These are phyloP conservation scores for Heliosperma pusillum DNA, from an alignment of 148 eudicot species.

Conservation along the genomic window DNA sequence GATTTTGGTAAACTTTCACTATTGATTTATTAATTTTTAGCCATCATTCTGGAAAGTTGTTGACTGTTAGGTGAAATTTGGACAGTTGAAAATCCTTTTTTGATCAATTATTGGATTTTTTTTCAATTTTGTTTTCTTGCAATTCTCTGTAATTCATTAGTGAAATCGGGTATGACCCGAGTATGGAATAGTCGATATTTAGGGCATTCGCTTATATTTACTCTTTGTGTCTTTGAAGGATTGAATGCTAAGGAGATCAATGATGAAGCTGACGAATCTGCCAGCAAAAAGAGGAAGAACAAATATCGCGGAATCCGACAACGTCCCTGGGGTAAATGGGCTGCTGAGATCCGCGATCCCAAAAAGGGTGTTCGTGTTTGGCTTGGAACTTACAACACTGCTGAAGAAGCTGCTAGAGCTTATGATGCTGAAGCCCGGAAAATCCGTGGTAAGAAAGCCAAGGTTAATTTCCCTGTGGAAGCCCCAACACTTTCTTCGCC, in stretches of 20 bases:
- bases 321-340: slow-evolving; percentile 99
- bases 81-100: background rate
- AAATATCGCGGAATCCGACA: slow-evolving; percentile 93
- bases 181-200: background rate
- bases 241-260: slow-evolving; percentile 39
- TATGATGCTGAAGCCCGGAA: slow-evolving; percentile 93
- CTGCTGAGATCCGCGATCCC: slow-evolving; percentile 99
- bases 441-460: slow-evolving; percentile 94
- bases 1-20: background rate
- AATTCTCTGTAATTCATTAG: background rate
- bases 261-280: slow-evolving; percentile 54
- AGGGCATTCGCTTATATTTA: background rate
- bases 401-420: slow-evolving; percentile 99
- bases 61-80: background rate
- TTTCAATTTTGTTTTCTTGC: background rate
- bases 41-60: background rate
- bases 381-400: slow-evolving; percentile 97
- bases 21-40: background rate
- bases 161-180: background rate
- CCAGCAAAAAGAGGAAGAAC: slow-evolving; percentile 80
- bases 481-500: slow-evolving; percentile 26
- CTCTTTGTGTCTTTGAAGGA: slow-evolving; percentile 29
- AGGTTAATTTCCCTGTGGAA: slow-evolving; percentile 84
- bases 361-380: slow-evolving; percentile 93
- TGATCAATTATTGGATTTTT: background rate